These are phyloP conservation scores for Tetradesmus obliquus DNA, from an alignment of 139 green algal genomes.

Conservation along the genomic window DNA sequence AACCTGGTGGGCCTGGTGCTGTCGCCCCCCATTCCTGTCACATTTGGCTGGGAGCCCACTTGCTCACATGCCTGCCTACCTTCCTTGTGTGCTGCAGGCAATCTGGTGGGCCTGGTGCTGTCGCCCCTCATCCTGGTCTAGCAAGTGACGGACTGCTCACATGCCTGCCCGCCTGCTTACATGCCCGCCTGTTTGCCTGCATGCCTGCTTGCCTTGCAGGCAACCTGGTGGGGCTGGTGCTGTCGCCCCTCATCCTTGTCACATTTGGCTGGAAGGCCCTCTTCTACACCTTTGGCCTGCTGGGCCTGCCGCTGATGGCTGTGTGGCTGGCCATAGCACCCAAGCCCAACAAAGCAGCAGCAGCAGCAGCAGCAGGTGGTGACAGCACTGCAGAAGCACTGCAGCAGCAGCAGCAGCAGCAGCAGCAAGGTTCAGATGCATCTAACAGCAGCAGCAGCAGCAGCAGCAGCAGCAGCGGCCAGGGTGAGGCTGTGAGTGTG, in stretches of 20 bases:
- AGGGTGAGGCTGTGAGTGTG: constrained; percentile 10
- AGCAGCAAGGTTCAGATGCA: background rate
- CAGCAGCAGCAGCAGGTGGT: constrained; percentile 22
- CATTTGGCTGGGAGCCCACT: constrained; percentile 75
- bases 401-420: background rate
- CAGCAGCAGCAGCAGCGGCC: background rate
- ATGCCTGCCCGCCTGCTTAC: background rate
- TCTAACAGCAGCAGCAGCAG: background rate
- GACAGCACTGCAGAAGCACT: background rate
- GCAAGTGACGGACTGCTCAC: background rate
- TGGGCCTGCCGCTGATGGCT: constrained; percentile 79
- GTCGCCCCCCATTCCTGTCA: constrained; percentile 80
- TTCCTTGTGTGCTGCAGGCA: constrained; percentile 64
- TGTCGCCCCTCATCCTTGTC: constrained; percentile 84
- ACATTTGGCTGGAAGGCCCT: constrained; percentile 80
- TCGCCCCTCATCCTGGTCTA: constrained; percentile 82
- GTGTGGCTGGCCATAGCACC: constrained; percentile 80
- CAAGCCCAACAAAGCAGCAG: constrained; percentile 22
- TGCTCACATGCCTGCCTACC: background rate
- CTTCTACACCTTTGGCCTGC: constrained; percentile 84
- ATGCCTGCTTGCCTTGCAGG: constrained; percentile 58
- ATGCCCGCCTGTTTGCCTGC: background rate
- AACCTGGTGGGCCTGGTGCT: constrained; percentile 87
- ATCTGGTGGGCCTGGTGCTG: constrained; percentile 84
- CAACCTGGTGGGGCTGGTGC: constrained; percentile 84